These are phyloP conservation scores for Ophiocordyceps camponoti-rufipedis DNA, from an alignment of 2,329 filamentous ascomycete species.

Conservation along the genomic window DNA sequence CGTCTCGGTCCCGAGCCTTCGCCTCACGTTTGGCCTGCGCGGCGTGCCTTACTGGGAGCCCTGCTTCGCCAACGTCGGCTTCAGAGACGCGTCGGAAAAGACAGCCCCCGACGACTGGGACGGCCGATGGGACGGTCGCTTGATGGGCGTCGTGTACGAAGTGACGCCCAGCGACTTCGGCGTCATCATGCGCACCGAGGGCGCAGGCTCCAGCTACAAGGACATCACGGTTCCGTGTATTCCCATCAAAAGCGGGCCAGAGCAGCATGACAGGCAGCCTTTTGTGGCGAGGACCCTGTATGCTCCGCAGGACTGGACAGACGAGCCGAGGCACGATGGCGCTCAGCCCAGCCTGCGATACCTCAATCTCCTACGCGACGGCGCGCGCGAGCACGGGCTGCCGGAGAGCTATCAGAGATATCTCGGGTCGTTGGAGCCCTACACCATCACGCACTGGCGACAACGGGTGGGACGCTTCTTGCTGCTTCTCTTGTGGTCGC, in stretches of 20 bases:
- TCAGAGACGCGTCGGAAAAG: slow-evolving; percentile 31
- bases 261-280: slow-evolving; percentile 31
- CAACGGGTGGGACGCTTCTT: slow-evolving; percentile 49
- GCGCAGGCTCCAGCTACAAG: slow-evolving; percentile 67
- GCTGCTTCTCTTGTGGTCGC: slow-evolving; percentile 37
- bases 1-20: slow-evolving; percentile 61
- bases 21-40: slow-evolving; percentile 69
- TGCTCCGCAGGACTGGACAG: slow-evolving; percentile 31
- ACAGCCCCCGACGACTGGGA: slow-evolving; percentile 34
- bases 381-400: slow-evolving; percentile 63
- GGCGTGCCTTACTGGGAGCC: slow-evolving; percentile 78
- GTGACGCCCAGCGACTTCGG: slow-evolving; percentile 69
- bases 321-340: slow-evolving; percentile 40
- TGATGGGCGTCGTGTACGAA: slow-evolving; percentile 91
- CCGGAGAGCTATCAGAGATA: slow-evolving; percentile 63
- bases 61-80: slow-evolving; percentile 71
- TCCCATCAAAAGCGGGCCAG: slow-evolving; percentile 44
- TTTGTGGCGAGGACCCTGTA: slow-evolving; percentile 80
- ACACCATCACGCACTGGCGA: slow-evolving; percentile 44
- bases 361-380: slow-evolving; percentile 59
- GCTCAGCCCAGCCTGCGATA: slow-evolving; percentile 76
- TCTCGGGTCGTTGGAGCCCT: slow-evolving; percentile 50
- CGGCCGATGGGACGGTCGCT: slow-evolving; percentile 70
- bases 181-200: slow-evolving; percentile 79
- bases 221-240: slow-evolving; percentile 70